Conservation (phyloP, 1,284 basidiomycete species). For the Sanghuangporus baumii region DNA sequence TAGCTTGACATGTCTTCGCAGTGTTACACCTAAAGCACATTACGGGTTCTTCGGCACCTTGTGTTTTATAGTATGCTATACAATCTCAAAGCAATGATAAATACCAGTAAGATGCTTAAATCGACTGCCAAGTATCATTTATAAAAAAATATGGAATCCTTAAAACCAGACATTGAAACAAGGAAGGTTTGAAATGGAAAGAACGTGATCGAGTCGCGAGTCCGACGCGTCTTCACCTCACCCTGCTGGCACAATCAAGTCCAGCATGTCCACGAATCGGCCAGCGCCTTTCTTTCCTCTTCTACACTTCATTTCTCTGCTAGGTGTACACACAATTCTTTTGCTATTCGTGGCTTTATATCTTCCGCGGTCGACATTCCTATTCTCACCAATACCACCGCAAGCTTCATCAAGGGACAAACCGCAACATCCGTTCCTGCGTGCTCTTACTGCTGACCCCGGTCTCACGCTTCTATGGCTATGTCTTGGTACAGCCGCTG, state of each 20-base stretch:
- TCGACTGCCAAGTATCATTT: too few relatives aligned
- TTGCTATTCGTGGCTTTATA: conserved; percentile 61
- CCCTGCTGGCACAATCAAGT: background rate
- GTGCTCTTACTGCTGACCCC: conserved; percentile 61
- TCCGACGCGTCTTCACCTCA: background rate
- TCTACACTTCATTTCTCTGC: conserved; percentile 60
- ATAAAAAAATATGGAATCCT: too few relatives aligned
- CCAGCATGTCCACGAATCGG: background rate
- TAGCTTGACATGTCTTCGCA: too few relatives aligned
- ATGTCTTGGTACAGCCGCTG: conserved; percentile 47
- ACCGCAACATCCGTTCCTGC: conserved; percentile 61
- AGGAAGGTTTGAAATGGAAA: background rate
- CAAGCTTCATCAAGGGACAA: conserved; percentile 46
- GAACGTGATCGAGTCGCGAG: background rate
- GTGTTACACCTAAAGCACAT: too few relatives aligned
- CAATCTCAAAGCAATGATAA: too few relatives aligned
- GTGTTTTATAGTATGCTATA: too few relatives aligned
- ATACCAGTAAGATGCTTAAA: too few relatives aligned
- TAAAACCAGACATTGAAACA: too few relatives aligned
- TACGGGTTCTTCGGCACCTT: too few relatives aligned
- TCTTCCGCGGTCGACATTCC: conserved; percentile 54
- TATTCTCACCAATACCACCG: conserved; percentile 34
- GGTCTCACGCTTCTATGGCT: conserved; percentile 56
- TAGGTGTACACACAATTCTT: conserved; percentile 67
- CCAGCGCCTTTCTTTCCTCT: conserved; percentile 32